Base-by-base conservation (phyloP, 164 flowering plant species). In the Taxillus chinensis region DNA sequence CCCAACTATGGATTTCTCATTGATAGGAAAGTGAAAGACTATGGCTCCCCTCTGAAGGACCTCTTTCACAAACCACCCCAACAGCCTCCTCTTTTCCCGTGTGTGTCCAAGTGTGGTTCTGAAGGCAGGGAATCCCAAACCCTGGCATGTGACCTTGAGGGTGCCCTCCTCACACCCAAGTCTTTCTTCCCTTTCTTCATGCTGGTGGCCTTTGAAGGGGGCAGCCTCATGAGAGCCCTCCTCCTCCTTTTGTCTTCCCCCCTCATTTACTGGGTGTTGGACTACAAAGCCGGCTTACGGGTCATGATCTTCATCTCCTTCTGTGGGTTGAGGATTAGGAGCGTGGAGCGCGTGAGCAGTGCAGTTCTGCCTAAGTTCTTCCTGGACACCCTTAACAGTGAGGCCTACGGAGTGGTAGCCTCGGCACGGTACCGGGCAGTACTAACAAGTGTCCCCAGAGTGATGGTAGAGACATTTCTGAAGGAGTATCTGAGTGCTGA, bases 131-230 rank as follows among this genome's bases (percentile, higher is more conserved):
- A 16, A 6, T 71, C 70, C 7, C 59, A 78, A 7, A 82, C 84
- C 2, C 15, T 82, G 43, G 86, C 80, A 7, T 86, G 84, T 69
- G 95, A 90, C 72, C 60, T 90, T 14, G 46, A 82, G 64, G 80
- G 83, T 4, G 67, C 73, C 12, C 66, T 90, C 45, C 55, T 87
- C 9, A 78, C 79, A 46, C 64, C 87, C 16, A 43, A 71, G 1
- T 82, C 91, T 45, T 78, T 85, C 68, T 88, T 91, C 71, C 96
- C 97, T 66, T 91, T 70, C 64, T 91, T 88, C 83, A 88, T 91
- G 95, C 77, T 91, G 5, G 89, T 88, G 67, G 88, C 95, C 17
- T 86, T 91, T 62, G 97, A 91, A 71, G 96, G 85, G 58, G 96
- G 97, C 3, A 70, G 85, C 75, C 68, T 85, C 38, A 10, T 88